Evolutionary conservation across 31 red algal species (phyloP).

Genomic region (Endocladia muricata): DNA sequence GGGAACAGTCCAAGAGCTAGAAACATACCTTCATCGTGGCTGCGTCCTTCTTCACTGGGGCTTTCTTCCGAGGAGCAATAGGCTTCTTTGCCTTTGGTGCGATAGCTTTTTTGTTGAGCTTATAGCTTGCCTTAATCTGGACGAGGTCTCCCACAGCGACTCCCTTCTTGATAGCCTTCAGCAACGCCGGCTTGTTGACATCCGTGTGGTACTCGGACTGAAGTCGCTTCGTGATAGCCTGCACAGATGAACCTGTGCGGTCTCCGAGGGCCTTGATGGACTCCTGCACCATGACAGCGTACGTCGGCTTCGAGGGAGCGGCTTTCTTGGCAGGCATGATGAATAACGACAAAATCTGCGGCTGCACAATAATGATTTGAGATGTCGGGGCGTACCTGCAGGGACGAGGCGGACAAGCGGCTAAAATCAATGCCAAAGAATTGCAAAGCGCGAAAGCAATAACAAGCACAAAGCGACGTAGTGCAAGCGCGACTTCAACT

Average conservation of each 20-base stretch:
- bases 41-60: conserved; percentile 20
- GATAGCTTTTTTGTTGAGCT: conserved; percentile 45
- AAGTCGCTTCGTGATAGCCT: conserved; percentile 62
- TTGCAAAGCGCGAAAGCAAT: no score
- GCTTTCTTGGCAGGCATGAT: conserved; percentile 53
- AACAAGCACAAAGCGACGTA: no score
- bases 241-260: conserved; percentile 64
- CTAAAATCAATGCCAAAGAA: no score
- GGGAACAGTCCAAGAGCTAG: neutral
- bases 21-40: conserved; percentile 32
- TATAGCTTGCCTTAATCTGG: conserved; percentile 84
- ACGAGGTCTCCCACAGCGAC: conserved; percentile 61
- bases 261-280: conserved; percentile 44
- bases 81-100: conserved; percentile 2
- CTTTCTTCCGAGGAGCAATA: conserved; percentile 23
- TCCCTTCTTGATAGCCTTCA: conserved; percentile 72
- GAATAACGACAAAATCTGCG: neutral
- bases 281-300: conserved; percentile 69
- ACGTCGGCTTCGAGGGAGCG: conserved; percentile 54
- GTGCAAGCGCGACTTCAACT: no score
- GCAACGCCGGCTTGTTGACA: conserved; percentile 77
- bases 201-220: conserved; percentile 37
- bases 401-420: no score
- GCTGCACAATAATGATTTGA: no score
- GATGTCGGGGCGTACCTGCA: no score